phyloP scores from a whole-genome alignment of 331 rosid species.

The Stylosanthes scabra region DNA sequence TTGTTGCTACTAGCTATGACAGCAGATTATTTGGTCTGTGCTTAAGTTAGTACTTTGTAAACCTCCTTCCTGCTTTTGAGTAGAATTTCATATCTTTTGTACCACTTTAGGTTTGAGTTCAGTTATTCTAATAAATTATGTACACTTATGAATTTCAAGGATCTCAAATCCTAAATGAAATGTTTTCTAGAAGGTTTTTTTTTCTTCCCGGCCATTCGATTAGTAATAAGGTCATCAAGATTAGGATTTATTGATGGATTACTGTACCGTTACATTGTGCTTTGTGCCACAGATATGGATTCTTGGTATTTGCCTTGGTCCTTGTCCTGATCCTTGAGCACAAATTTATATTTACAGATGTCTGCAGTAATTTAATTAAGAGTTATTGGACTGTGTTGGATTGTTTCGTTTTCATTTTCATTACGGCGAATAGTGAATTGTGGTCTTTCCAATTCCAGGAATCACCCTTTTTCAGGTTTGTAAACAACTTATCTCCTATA shows the following conservation, averaged over 20 bases:
- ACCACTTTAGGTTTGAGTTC: background rate
- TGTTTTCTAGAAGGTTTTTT: background rate
- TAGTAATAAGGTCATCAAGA: background rate
- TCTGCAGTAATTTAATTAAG: background rate
- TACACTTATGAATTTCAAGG: background rate
- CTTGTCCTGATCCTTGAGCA: background rate
- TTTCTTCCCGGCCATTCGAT: background rate
- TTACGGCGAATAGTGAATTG: constrained; percentile 1
- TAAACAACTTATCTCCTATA: constrained; percentile 58
- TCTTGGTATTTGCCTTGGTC: background rate
- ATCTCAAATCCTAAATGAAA: background rate
- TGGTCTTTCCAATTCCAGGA: constrained; percentile 51
- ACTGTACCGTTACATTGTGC: background rate
- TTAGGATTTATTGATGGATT: constrained; percentile 1
- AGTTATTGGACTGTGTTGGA: background rate
- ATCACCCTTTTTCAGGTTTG: constrained; percentile 50
- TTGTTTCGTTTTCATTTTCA: background rate
- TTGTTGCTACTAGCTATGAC: constrained; percentile 20
- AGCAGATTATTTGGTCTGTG: background rate
- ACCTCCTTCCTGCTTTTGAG: background rate
- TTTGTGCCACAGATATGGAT: background rate
- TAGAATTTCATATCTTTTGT: background rate
- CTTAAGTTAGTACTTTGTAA: background rate
- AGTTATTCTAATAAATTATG: background rate
- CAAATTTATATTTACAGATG: background rate